Conservation (phyloP, 164 flowering plant species). For the Tinospora cordifolia region DNA sequence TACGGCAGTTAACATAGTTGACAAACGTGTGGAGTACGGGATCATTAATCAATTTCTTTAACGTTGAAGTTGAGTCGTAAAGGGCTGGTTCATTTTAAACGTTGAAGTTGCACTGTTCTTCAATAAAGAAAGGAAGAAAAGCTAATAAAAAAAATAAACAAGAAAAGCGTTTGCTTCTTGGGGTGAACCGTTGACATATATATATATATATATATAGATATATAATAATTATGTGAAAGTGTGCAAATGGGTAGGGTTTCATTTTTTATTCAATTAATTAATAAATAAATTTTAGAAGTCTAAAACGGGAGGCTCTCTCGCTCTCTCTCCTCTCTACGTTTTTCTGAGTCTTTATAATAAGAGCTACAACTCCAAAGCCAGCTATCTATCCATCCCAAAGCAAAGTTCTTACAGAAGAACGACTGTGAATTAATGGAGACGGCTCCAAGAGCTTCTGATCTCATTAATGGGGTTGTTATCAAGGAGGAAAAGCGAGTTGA, state of each 20-base stretch:
- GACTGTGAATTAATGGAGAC: slow-evolving; percentile 17
- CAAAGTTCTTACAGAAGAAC: not conserved
- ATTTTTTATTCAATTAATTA: slow-evolving; percentile 2
- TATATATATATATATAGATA: too few species aligned
- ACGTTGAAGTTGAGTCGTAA: not conserved
- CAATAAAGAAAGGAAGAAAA: not conserved
- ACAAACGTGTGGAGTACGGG: not conserved
- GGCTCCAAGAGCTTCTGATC: slow-evolving; percentile 14
- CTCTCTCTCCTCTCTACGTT: not conserved
- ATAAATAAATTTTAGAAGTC: slow-evolving; percentile 4
- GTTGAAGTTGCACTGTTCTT: slow-evolving; percentile 22
- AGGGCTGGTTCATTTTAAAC: slow-evolving; percentile 5
- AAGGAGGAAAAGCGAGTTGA: slow-evolving; percentile 18
- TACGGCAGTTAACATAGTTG: too few species aligned
- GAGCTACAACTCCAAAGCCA: not conserved
- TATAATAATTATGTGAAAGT: slow-evolving; percentile 8
- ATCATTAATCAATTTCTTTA: not conserved
- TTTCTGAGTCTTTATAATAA: slow-evolving; percentile 1
- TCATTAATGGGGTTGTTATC: not conserved
- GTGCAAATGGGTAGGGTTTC: slow-evolving; percentile 12
- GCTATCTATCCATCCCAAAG: not conserved
- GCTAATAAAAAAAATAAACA: not conserved
- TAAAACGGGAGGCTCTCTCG: slow-evolving; percentile 10
- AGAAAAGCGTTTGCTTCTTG: slow-evolving; percentile 4
- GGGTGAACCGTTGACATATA: slow-evolving; percentile 23